Percentiles rank a stretch among this genome's conserved stretches.
These are phyloP conservation scores for Fusarium euwallaceae DNA, from an alignment of 2,329 filamentous ascomycete species.

Conservation along the genomic window DNA sequence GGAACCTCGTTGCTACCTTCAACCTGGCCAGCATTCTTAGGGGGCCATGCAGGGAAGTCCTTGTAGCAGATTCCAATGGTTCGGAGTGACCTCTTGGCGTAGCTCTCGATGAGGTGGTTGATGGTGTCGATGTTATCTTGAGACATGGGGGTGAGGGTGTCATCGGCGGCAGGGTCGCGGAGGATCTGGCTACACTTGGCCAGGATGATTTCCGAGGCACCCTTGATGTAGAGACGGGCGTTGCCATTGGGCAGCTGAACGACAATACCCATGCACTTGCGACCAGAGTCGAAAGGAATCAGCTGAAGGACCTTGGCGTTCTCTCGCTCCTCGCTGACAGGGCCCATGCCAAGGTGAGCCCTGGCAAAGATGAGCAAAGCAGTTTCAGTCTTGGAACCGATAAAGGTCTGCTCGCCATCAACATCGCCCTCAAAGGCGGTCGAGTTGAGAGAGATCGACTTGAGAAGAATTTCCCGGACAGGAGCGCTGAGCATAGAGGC, in stretches of 20 bases:
- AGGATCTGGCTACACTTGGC: constrained; percentile 67
- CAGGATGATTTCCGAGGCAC: constrained; percentile 75
- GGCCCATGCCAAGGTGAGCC: constrained; percentile 75
- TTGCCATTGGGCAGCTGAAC: constrained; percentile 64
- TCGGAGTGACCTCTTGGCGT: constrained; percentile 83
- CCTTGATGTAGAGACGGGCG: constrained; percentile 72
- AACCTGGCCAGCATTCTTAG: constrained; percentile 68
- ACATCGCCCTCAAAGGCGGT: constrained; percentile 82
- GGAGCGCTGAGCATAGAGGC: constrained; percentile 59
- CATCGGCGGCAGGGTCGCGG: constrained; percentile 61
- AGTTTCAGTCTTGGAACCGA: constrained; percentile 84
- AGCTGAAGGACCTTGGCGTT: constrained; percentile 72
- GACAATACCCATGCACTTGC: constrained; percentile 79
- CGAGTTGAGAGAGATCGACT: constrained; percentile 75
- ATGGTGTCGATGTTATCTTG: constrained; percentile 69
- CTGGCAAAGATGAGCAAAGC: constrained; percentile 78
- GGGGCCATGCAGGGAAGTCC: constrained; percentile 89
- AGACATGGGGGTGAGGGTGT: constrained; percentile 59
- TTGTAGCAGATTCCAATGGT: constrained; percentile 88
- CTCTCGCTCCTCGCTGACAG: constrained; percentile 73
- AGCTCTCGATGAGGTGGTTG: constrained; percentile 78
- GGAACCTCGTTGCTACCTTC: constrained; percentile 71
- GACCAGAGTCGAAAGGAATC: constrained; percentile 80
- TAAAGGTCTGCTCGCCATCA: constrained; percentile 75
- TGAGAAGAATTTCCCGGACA: constrained; percentile 66